These are phyloP conservation scores for Corymbia calophylla DNA, from an alignment of 441 rosid genomes.

Conservation along the genomic window DNA sequence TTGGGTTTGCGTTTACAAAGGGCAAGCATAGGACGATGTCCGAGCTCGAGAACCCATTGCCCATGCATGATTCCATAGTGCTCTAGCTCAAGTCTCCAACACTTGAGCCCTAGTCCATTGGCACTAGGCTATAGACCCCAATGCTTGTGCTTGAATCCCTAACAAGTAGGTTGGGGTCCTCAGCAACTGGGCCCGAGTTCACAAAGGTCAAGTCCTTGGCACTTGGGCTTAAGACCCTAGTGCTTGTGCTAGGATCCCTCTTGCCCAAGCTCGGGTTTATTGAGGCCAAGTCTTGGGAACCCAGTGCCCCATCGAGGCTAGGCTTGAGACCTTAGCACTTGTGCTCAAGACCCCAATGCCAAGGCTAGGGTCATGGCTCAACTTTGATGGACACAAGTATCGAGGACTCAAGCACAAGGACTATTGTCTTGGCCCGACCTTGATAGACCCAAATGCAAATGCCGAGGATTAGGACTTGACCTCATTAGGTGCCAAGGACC, in stretches of 20 bases:
- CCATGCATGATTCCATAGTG: not conserved
- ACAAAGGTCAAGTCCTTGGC: rapidly evolving
- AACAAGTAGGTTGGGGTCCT: rapidly evolving
- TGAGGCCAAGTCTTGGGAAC: not conserved
- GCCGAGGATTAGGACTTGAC: rapidly evolving
- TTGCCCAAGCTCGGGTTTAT: rapidly evolving
- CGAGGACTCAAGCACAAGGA: rapidly evolving
- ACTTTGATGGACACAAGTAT: rapidly evolving
- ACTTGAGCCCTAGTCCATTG: not conserved
- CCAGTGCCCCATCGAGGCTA: rapidly evolving
- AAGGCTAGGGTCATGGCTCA: no score
- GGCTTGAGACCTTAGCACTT: rapidly evolving
- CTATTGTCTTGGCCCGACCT: rapidly evolving
- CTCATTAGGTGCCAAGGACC: not conserved
- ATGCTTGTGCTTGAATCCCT: not conserved
- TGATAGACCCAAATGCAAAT: rapidly evolving
- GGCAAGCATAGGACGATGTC: not conserved
- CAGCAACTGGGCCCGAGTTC: rapidly evolving
- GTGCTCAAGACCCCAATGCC: no score
- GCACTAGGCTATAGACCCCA: not conserved
- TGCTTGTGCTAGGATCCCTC: not conserved
- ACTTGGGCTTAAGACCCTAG: not conserved
- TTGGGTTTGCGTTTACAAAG: not conserved
- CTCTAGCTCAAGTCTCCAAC: not conserved
- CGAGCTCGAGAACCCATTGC: rapidly evolving